Evolutionary conservation across 1,284 basidiomycete species (phyloP).

Genomic region (Leccinum pachyderme): DNA sequence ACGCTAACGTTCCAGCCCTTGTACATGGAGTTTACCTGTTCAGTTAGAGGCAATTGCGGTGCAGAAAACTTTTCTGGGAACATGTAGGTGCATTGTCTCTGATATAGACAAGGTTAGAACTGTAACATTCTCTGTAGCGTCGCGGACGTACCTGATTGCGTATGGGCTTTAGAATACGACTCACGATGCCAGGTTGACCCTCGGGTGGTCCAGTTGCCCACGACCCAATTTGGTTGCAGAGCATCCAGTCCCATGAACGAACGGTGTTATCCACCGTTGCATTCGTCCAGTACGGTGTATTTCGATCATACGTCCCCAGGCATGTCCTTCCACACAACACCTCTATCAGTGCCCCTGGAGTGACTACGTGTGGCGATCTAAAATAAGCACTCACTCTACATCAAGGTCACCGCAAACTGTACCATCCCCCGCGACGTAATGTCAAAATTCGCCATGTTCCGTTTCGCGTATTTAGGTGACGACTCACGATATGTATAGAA

Average conservation of each 20-base stretch:
- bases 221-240: slow-evolving; percentile 68
- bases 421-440: neutral
- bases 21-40: slow-evolving; percentile 49
- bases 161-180: slow-evolving; percentile 55
- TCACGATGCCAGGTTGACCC: slow-evolving; percentile 51
- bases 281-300: slow-evolving; percentile 38
- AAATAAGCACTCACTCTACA: slow-evolving; percentile 35
- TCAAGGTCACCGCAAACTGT: slow-evolving; percentile 39
- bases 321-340: slow-evolving; percentile 36
- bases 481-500: slow-evolving; percentile 37
- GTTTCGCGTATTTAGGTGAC: neutral
- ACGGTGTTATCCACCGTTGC: slow-evolving; percentile 39
- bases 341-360: neutral
- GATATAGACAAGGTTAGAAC: neutral
- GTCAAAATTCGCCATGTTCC: neutral
- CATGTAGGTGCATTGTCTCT: slow-evolving; percentile 64
- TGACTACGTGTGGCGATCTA: neutral
- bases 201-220: slow-evolving; percentile 61
- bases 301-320: slow-evolving; percentile 45
- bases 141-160: slow-evolving; percentile 50
- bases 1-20: slow-evolving; percentile 60
- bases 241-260: slow-evolving; percentile 50
- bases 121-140: neutral
- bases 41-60: slow-evolving; percentile 39
- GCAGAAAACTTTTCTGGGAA: slow-evolving; percentile 55